Conservation (phyloP, 257 asterid species). For the Plantago ovata region DNA sequence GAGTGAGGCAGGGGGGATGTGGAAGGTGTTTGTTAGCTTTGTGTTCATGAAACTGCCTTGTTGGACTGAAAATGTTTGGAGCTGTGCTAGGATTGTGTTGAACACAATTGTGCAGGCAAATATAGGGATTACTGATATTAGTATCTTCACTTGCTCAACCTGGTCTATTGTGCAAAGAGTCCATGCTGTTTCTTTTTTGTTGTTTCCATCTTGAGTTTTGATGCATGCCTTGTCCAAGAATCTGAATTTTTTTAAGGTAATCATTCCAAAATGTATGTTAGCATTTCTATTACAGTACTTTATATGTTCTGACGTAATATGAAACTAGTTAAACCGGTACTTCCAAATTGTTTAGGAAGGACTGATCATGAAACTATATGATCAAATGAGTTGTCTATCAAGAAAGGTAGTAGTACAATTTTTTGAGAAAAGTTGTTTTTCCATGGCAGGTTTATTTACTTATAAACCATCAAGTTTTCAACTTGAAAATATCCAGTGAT, state of each 20-base stretch:
- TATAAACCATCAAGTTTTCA: too few species aligned
- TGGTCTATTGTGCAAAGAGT: conserved; percentile 41
- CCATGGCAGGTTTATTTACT: too few species aligned
- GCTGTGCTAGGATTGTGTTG: conserved; percentile 89
- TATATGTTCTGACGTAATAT: too few species aligned
- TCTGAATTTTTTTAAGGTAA: conserved; percentile 30
- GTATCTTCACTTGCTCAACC: conserved; percentile 62
- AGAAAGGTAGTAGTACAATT: too few species aligned
- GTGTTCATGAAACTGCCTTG: conserved; percentile 89
- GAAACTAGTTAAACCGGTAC: too few species aligned
- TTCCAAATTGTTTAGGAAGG: too few species aligned
- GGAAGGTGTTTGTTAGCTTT: conserved; percentile 46
- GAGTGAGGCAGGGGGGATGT: conserved; percentile 92
- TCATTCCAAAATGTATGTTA: background rate
- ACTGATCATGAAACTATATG: too few species aligned
- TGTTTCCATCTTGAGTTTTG: conserved; percentile 33
- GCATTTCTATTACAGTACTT: too few species aligned
- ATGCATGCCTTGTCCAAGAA: conserved; percentile 94
- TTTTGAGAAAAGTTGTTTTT: too few species aligned
- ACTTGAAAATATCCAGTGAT: too few species aligned
- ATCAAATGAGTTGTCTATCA: too few species aligned
- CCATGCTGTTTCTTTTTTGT: conserved; percentile 40
- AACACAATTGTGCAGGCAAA: conserved; percentile 87
- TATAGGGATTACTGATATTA: conserved; percentile 67
- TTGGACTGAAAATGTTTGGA: conserved; percentile 95